Conservation (phyloP, 352 stramenopile species). For the Globisporangium sylvaticum region DNA sequence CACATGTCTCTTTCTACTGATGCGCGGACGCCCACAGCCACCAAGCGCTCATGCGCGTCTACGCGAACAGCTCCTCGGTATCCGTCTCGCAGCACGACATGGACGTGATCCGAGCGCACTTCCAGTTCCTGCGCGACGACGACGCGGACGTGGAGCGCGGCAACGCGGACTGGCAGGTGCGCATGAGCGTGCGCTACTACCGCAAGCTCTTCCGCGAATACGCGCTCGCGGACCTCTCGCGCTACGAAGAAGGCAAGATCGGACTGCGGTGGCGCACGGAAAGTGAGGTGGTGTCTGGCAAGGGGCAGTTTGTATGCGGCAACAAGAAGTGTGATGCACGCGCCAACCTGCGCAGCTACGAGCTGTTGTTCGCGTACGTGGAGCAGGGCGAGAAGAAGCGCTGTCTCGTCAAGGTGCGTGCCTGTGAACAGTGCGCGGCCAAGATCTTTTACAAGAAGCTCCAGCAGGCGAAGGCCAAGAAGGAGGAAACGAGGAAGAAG, state of each 20-base stretch:
- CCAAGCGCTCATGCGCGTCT: constrained; percentile 50
- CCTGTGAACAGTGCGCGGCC: constrained; percentile 52
- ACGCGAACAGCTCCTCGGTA: constrained; percentile 15
- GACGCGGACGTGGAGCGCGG: constrained; percentile 44
- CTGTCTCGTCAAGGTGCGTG: constrained; percentile 78
- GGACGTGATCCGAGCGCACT: constrained; percentile 38
- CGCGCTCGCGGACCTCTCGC: constrained; percentile 66
- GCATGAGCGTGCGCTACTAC: constrained; percentile 86
- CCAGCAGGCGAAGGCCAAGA: background rate
- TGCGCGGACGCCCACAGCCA: constrained; percentile 31
- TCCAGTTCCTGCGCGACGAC: constrained; percentile 81
- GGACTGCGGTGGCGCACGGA: constrained; percentile 80
- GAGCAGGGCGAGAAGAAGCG: constrained; percentile 61
- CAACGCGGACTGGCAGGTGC: constrained; percentile 62
- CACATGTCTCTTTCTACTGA: too few species aligned
- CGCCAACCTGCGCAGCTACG: constrained; percentile 55
- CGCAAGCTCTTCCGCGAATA: constrained; percentile 80
- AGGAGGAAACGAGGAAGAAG: too few species aligned
- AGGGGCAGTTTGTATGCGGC: constrained; percentile 79
- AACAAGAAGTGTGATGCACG: constrained; percentile 65
- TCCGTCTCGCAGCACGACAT: constrained; percentile 31
- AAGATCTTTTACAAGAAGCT: constrained; percentile 75
- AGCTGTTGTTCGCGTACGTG: constrained; percentile 76
- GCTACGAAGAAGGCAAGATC: constrained; percentile 58
- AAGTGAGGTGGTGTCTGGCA: constrained; percentile 65